phyloP scores from a whole-genome alignment of 257 asterid genomes.

The Haberlea rhodopensis region DNA sequence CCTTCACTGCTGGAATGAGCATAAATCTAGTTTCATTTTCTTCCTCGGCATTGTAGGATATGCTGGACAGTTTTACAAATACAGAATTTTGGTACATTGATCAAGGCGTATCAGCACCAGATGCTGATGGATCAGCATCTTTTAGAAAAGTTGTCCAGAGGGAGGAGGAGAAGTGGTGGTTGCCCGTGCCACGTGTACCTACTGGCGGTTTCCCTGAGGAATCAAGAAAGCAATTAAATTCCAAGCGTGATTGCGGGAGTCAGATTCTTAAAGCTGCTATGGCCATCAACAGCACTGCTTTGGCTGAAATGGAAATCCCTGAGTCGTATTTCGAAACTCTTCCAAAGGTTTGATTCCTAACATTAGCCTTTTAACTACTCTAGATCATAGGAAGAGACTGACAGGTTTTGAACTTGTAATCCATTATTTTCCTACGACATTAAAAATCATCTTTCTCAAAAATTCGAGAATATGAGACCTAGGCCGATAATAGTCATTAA shows the following conservation, averaged over 20 bases:
- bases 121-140: conserved; percentile 71
- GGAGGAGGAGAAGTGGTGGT: background rate
- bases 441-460: no score
- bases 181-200: background rate
- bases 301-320: conserved; percentile 96
- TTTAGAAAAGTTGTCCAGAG: conserved; percentile 47
- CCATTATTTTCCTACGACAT: no score
- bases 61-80: conserved; percentile 62
- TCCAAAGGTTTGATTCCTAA: conserved; percentile 67
- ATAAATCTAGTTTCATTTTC: background rate
- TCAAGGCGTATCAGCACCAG: conserved; percentile 50
- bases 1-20: conserved; percentile 4
- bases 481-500: conserved; percentile 27
- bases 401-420: no score
- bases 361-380: background rate
- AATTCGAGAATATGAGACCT: no score
- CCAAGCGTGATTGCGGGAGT: conserved; percentile 75
- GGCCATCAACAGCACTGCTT: conserved; percentile 61
- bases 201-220: background rate
- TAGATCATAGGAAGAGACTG: no score
- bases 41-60: conserved; percentile 35
- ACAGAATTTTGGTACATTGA: conserved; percentile 74
- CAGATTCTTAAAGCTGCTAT: conserved; percentile 94
- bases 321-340: conserved; percentile 74
- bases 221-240: conserved; percentile 30